These are phyloP conservation scores for Staphylotrichum tortipilum DNA, from an alignment of 495 filamentous ascomycete genomes.

Conservation along the genomic window DNA sequence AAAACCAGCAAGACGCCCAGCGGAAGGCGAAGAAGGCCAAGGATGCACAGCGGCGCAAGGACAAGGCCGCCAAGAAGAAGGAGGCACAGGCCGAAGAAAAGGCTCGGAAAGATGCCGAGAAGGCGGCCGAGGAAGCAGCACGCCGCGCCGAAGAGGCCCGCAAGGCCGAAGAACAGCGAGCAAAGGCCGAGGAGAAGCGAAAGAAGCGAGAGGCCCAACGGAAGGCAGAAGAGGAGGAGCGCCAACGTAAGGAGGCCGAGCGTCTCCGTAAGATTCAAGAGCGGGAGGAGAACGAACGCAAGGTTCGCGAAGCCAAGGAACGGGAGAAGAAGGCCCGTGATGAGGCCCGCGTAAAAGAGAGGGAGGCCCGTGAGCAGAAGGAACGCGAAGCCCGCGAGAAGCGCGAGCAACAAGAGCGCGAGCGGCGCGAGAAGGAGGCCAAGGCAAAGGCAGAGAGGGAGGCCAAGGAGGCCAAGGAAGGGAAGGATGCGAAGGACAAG, in stretches of 20 bases:
- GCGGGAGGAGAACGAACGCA: slow-evolving; percentile 77
- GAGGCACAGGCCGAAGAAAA: slow-evolving; percentile 84
- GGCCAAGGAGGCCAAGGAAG: slow-evolving; percentile 29
- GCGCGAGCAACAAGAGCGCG: slow-evolving; percentile 53
- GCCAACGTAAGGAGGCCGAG: slow-evolving; percentile 50
- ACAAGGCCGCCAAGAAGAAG: slow-evolving; percentile 78
- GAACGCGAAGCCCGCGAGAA: slow-evolving; percentile 64
- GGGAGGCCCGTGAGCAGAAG: slow-evolving; percentile 56
- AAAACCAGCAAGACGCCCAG: slow-evolving; percentile 62
- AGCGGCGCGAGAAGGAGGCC: slow-evolving; percentile 42
- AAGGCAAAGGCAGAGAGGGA: slow-evolving; percentile 28
- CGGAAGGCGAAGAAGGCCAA: slow-evolving; percentile 88
- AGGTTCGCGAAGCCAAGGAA: slow-evolving; percentile 67
- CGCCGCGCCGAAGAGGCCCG: slow-evolving; percentile 66
- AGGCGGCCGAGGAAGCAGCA: slow-evolving; percentile 81
- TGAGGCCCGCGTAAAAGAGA: slow-evolving; percentile 53
- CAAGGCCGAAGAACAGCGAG: slow-evolving; percentile 68
- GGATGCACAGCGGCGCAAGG: slow-evolving; percentile 86
- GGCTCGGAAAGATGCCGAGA: slow-evolving; percentile 75
- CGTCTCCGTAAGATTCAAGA: slow-evolving; percentile 67
- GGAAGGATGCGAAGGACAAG: slow-evolving; percentile 43
- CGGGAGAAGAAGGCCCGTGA: slow-evolving; percentile 76
- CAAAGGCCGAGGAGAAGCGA: slow-evolving; percentile 77
- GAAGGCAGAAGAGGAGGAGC: slow-evolving; percentile 82
- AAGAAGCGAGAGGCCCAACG: slow-evolving; percentile 90